These are phyloP conservation scores for Russula sp. DNA, from an alignment of 768 basidiomycete species.

Conservation along the genomic window DNA sequence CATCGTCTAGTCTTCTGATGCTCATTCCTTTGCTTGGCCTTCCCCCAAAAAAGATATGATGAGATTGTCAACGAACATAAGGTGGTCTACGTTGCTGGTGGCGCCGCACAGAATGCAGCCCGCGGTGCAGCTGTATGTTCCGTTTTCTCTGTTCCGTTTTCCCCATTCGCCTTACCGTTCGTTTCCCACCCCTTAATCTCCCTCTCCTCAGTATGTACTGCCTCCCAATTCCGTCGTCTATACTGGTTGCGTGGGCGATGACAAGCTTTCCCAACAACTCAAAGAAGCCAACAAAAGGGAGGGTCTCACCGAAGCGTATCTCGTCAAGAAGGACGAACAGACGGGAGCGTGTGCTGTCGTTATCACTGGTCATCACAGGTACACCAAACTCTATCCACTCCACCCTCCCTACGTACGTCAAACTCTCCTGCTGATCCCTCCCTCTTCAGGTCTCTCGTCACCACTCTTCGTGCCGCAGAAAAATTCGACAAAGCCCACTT, in stretches of 20 bases:
- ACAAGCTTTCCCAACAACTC: constrained; percentile 85
- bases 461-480: constrained; percentile 85
- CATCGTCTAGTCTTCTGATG: background rate
- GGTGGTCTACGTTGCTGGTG: constrained; percentile 91
- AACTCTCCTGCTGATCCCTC: background rate
- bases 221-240: constrained; percentile 86
- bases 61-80: constrained; percentile 71
- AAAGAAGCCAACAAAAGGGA: constrained; percentile 87
- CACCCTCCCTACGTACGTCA: no score
- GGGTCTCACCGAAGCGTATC: constrained; percentile 82
- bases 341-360: constrained; percentile 97
- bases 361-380: constrained; percentile 91
- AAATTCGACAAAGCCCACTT: constrained; percentile 81
- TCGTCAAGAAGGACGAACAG: constrained; percentile 76
- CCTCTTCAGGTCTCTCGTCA: constrained; percentile 73
- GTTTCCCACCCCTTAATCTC: background rate
- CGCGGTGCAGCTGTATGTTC: constrained; percentile 85
- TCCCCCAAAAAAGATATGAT: constrained; percentile 56
- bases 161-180: background rate
- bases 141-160: no score
- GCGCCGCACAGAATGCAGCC: constrained; percentile 94
- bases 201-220: constrained; percentile 67
- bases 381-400: constrained; percentile 20
- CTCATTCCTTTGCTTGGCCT: constrained; percentile 3
- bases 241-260: constrained; percentile 90